These are phyloP conservation scores for Tetradesmus obliquus DNA, from an alignment of 139 green algal genomes.

Conservation along the genomic window DNA sequence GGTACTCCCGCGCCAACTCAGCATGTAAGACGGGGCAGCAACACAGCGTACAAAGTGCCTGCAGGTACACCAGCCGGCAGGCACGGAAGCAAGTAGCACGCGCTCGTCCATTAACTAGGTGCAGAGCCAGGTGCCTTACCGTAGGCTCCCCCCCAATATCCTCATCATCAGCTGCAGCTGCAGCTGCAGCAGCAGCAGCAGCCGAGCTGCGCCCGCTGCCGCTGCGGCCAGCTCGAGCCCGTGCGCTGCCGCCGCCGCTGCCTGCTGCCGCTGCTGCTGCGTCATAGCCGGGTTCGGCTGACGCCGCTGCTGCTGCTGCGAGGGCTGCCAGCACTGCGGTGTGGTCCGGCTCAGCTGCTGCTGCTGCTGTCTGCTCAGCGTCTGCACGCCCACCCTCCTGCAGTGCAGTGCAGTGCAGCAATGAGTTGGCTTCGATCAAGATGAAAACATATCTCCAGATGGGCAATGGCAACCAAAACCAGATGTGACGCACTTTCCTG, in stretches of 20 bases:
- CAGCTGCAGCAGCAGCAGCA: neutral
- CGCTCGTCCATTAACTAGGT: neutral
- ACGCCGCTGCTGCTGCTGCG: neutral
- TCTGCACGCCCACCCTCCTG: neutral
- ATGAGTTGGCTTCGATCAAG: neutral
- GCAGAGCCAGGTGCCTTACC: neutral
- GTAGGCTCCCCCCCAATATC: neutral
- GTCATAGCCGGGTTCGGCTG: neutral
- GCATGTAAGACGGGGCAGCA: too few relatives aligned
- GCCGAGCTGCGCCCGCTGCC: neutral
- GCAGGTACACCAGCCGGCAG: too few relatives aligned
- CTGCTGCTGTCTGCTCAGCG: neutral
- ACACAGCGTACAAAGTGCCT: too few relatives aligned
- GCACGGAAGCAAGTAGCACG: too few relatives aligned
- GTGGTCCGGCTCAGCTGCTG: neutral
- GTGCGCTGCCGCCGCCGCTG: neutral
- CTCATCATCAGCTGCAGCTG: neutral
- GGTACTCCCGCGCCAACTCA: too few relatives aligned
- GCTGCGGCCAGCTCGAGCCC: neutral
- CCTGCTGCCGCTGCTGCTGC: slow-evolving; percentile 4
- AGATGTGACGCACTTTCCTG: neutral
- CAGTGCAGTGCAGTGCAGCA: neutral
- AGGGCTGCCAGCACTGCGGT: neutral
- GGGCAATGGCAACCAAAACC: neutral
- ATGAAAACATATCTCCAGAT: neutral